phyloP scores from a whole-genome alignment of 192 early-diverging fungal genomes.

The Linnemannia hyalina region DNA sequence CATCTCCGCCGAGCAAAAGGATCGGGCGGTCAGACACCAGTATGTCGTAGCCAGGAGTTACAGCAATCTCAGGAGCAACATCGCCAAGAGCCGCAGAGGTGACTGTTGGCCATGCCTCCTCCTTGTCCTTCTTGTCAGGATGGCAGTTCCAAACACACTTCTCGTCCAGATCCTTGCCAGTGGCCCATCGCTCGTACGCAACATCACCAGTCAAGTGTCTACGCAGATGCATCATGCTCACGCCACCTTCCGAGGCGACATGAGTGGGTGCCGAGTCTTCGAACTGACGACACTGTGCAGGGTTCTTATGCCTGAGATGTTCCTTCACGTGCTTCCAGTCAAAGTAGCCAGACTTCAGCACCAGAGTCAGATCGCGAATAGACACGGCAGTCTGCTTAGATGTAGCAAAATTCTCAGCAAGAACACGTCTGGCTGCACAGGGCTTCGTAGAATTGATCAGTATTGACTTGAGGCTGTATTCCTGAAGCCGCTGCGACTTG shows the following conservation, averaged over 20 bases:
- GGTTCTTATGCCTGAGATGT: not conserved
- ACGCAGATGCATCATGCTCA: not conserved
- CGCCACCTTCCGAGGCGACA: not conserved
- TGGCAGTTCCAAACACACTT: not conserved
- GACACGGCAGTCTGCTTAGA: not conserved
- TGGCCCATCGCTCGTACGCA: not conserved
- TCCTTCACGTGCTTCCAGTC: not conserved
- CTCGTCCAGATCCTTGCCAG: not conserved
- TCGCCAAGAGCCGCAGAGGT: not conserved
- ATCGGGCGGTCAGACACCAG: not conserved
- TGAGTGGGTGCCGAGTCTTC: not conserved
- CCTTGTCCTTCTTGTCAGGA: not conserved
- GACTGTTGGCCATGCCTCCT: not conserved
- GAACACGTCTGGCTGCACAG: not conserved
- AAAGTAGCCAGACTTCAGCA: not conserved
- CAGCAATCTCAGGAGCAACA: not conserved
- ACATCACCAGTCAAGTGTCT: not conserved
- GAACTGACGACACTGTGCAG: not conserved
- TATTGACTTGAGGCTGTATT: conserved; percentile 9
- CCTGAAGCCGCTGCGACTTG: conserved; percentile 19
- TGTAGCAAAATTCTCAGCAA: not conserved
- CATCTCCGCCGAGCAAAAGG: not conserved
- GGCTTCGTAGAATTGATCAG: conserved; percentile 5
- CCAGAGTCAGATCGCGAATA: not conserved
- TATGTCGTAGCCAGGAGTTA: not conserved